These are phyloP conservation scores for Choiromyces venosus DNA, from an alignment of 495 filamentous ascomycete genomes.

Conservation along the genomic window DNA sequence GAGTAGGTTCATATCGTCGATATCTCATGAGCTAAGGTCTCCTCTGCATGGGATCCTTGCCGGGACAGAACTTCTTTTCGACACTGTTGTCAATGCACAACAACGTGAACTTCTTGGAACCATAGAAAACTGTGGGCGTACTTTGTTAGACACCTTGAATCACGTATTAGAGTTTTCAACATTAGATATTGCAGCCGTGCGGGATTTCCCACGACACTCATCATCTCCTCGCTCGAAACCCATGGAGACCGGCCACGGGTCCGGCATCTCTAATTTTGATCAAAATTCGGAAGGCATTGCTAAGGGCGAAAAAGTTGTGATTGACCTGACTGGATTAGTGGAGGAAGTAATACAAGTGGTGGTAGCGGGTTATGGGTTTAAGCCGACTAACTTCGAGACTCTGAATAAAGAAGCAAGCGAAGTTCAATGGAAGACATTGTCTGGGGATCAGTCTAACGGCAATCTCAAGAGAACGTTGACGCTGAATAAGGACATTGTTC, in stretches of 20 bases:
- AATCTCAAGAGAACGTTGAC: neutral
- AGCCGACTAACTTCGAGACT: neutral
- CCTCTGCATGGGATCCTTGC: conserved; percentile 47
- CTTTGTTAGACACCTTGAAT: conserved; percentile 69
- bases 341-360: conserved; percentile 13
- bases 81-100: conserved; percentile 33
- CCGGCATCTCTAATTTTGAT: neutral
- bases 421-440: neutral
- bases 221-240: neutral
- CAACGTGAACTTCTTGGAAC: conserved; percentile 61
- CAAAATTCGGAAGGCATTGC: neutral
- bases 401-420: neutral
- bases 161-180: conserved; percentile 62
- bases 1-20: conserved; percentile 44
- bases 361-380: conserved; percentile 10
- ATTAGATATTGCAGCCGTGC: conserved; percentile 49
- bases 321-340: conserved; percentile 8
- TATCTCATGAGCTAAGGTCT: conserved; percentile 46
- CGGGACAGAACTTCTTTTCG: conserved; percentile 43
- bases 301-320: neutral
- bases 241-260: neutral
- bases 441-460: neutral
- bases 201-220: neutral
- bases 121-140: conserved; percentile 65
- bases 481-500: conserved; percentile 49